Percentiles rank a stretch among this genome's conserved stretches.
Conservation (phyloP, 2,329 filamentous ascomycete genomes). For the Hyphodiscus sp. region DNA sequence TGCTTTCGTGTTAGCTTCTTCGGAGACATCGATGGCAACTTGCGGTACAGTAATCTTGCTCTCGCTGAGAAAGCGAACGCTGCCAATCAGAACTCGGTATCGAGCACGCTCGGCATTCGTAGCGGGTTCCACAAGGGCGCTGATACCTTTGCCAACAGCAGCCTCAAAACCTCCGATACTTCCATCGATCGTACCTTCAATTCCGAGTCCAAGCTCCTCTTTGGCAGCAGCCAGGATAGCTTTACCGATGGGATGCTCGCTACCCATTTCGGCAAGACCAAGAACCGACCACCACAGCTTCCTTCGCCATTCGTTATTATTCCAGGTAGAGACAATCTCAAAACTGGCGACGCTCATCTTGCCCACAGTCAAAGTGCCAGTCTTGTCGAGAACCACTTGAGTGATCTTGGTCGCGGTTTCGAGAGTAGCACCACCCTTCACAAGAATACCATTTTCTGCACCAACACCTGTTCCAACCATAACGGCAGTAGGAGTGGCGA, state of each 20-base stretch:
- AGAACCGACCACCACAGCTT: conserved; percentile 94
- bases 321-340: conserved; percentile 63
- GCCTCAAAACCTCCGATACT: conserved; percentile 80
- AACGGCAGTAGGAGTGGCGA: conserved; percentile 92
- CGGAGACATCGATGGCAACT: conserved; percentile 56
- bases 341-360: conserved; percentile 86
- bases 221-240: conserved; percentile 75
- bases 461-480: conserved; percentile 99
- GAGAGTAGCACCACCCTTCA: conserved; percentile 89
- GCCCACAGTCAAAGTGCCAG: conserved; percentile 86
- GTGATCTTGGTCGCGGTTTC: conserved; percentile 87
- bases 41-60: conserved; percentile 61
- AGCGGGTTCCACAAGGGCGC: conserved; percentile 72
- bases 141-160: conserved; percentile 77
- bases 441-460: conserved; percentile 92
- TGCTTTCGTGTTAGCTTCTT: conserved; percentile 47
- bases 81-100: conserved; percentile 79
- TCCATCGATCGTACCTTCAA: conserved; percentile 72
- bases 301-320: conserved; percentile 57
- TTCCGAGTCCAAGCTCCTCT: conserved; percentile 62
- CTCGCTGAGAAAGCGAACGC: conserved; percentile 67
- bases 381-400: conserved; percentile 91
- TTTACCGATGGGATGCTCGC: conserved; percentile 92
- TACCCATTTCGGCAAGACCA: conserved; percentile 90
- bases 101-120: conserved; percentile 59